These are phyloP conservation scores for Fraxinus latifolia DNA, from an alignment of 305 asterid genomes.

Conservation along the genomic window DNA sequence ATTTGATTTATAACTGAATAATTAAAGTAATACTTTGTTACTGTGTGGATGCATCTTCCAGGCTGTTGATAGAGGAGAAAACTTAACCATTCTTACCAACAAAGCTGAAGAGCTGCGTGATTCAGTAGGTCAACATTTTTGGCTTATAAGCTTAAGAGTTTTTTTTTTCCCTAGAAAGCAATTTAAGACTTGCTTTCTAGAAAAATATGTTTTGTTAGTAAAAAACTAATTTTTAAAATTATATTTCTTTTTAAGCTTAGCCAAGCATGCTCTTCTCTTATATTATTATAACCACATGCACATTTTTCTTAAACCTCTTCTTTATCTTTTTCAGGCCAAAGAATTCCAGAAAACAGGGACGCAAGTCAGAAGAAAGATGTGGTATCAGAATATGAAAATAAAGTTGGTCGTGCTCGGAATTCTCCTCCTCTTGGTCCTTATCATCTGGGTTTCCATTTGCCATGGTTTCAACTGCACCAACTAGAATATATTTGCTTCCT, in stretches of 20 bases:
- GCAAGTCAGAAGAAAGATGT: conserved; percentile 78
- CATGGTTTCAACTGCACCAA: conserved; percentile 69
- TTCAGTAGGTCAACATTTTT: conserved; percentile 44
- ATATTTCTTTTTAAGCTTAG: not conserved
- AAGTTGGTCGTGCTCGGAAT: conserved; percentile 77
- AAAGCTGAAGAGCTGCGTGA: conserved; percentile 78
- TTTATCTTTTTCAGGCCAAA: conserved; percentile 54
- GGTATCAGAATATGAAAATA: conserved; percentile 92
- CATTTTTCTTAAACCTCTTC: conserved; percentile 1
- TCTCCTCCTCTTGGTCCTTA: conserved; percentile 56
- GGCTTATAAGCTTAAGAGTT: not conserved
- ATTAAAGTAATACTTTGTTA: not conserved
- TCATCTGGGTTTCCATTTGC: conserved; percentile 81
- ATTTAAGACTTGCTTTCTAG: not conserved
- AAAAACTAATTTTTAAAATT: not conserved
- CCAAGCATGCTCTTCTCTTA: not conserved
- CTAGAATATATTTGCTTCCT: conserved; percentile 25
- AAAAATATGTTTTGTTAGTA: not conserved
- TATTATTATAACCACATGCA: not conserved
- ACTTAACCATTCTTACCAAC: conserved; percentile 56
- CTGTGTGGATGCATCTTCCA: conserved; percentile 30
- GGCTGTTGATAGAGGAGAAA: conserved; percentile 81
- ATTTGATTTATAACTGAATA: not conserved
- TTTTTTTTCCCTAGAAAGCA: not conserved
- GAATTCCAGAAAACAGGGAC: conserved; percentile 51